Evolutionary conservation across 164 flowering plant genomes (phyloP), one percentile per base, ranked within the genome.

Genomic region (Vitis riparia): DNA sequence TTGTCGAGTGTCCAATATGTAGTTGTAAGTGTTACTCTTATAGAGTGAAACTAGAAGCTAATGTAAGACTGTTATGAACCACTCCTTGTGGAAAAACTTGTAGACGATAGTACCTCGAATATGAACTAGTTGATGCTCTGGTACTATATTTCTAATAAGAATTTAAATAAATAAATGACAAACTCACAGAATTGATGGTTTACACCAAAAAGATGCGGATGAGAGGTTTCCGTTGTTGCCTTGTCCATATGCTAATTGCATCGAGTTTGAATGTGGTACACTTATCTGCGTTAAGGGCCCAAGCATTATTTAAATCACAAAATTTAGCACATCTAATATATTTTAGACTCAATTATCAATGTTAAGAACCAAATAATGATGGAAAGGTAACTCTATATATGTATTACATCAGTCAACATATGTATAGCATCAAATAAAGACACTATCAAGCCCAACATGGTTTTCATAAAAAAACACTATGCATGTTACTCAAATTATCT

Each of bases 201-300:
- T 92, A 27, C 81, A 84, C 15, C 91, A 23, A 88, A 62, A 83
- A 82, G 82, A 76, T 93, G 65, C 84, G 94, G 16, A 93, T 89
- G 91, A 80, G 94, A 84, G 96, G 89, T 12, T 83, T 91, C 57
- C 79, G 98, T 8, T 93, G 98, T 86, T 84, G 85, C 75, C 79
- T 84, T 63, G 86, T 88, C 55, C 85, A 86, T 70, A 80, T 86
- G 8, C 90, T 77, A 37, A 82, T 88, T 44, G 80, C 79, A 59
- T 77, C 87, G 23, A 87, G 94, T 74, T 76, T 93, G 67, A 90
- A 88, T 68, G 85, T 91, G 58, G 73, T 88, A 47, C 98, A 96
- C 10, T 62, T 91, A 69, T 86, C 79, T 71, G 93, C 93, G 72
- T 89, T 96, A 55, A 83, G 96, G 77, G 75, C 76, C 19, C 90